Conservation (phyloP, 768 basidiomycete species). For the Trametes villosa region DNA sequence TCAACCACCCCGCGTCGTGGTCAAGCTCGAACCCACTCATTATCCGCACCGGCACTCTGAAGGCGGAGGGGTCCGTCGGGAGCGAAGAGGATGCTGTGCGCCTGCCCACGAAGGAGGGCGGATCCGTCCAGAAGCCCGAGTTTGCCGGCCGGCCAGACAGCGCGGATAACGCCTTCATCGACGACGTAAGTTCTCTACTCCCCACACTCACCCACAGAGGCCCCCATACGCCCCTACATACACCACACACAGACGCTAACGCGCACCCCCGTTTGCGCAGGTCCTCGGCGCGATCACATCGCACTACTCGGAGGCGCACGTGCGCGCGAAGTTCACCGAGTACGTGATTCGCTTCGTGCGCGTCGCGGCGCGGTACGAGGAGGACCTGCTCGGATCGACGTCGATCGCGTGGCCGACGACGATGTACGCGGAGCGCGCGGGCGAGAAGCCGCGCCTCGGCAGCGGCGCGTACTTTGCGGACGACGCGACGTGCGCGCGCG, state of each 20-base stretch:
- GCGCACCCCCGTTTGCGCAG: too few relatives aligned
- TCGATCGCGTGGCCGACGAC: constrained; percentile 72
- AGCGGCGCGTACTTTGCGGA: constrained; percentile 83
- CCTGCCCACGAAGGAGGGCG: constrained; percentile 55
- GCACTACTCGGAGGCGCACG: constrained; percentile 88
- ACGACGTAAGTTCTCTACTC: constrained; percentile 70
- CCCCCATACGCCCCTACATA: too few relatives aligned
- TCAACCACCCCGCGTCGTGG: constrained; percentile 46
- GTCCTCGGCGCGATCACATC: constrained; percentile 85
- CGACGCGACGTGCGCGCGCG: constrained; percentile 64
- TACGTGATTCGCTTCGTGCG: constrained; percentile 88
- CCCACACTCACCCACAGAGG: neutral
- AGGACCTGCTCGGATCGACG: constrained; percentile 72
- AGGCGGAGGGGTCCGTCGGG: constrained; percentile 62
- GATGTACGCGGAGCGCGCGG: constrained; percentile 51
- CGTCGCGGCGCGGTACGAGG: constrained; percentile 90
- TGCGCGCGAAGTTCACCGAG: constrained; percentile 88
- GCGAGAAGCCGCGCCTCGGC: constrained; percentile 60
- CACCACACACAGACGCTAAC: too few relatives aligned
- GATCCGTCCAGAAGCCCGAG: constrained; percentile 50
- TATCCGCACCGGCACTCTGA: constrained; percentile 62
- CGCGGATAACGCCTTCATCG: constrained; percentile 86
- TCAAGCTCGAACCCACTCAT: constrained; percentile 43
- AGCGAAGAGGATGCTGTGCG: constrained; percentile 77
- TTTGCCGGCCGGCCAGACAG: constrained; percentile 59